phyloP scores from a whole-genome alignment of 371 early-diverging fungal genomes.

The Blakeslea trispora region DNA sequence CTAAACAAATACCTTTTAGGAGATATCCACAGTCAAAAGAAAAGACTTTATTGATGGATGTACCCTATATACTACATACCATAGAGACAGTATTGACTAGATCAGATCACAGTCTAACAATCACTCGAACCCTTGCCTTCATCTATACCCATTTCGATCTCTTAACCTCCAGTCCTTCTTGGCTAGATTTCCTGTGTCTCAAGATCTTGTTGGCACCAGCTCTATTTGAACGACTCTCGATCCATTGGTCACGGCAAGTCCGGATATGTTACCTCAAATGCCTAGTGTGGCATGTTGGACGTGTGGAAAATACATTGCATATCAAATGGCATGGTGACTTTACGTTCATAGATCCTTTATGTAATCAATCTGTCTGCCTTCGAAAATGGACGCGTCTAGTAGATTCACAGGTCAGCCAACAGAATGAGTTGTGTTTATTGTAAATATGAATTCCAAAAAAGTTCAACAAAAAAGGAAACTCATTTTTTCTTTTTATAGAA shows the following conservation, averaged over 20 bases:
- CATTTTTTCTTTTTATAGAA: slow-evolving; percentile 4
- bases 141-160: slow-evolving; percentile 56
- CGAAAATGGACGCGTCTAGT: slow-evolving; percentile 2
- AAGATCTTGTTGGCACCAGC: slow-evolving; percentile 41
- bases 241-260: slow-evolving; percentile 62
- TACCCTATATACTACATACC: slow-evolving; percentile 51
- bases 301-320: slow-evolving; percentile 21
- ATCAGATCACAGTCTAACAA: slow-evolving; percentile 54
- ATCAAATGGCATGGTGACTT: slow-evolving; percentile 16
- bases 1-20: background rate
- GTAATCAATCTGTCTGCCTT: slow-evolving; percentile 15
- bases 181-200: slow-evolving; percentile 44
- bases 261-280: slow-evolving; percentile 54
- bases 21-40: slow-evolving; percentile 4
- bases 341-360: background rate
- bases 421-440: slow-evolving; percentile 12
- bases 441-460: slow-evolving; percentile 8
- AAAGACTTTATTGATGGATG: slow-evolving; percentile 36
- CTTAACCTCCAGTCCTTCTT: slow-evolving; percentile 42
- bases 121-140: slow-evolving; percentile 55
- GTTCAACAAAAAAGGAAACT: background rate
- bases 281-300: slow-evolving; percentile 54
- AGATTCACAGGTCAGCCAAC: background rate
- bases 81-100: slow-evolving; percentile 42
- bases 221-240: slow-evolving; percentile 52